Base-by-base conservation (phyloP, 2,329 filamentous ascomycete genomes). In the Botrytis hyacinthi region DNA sequence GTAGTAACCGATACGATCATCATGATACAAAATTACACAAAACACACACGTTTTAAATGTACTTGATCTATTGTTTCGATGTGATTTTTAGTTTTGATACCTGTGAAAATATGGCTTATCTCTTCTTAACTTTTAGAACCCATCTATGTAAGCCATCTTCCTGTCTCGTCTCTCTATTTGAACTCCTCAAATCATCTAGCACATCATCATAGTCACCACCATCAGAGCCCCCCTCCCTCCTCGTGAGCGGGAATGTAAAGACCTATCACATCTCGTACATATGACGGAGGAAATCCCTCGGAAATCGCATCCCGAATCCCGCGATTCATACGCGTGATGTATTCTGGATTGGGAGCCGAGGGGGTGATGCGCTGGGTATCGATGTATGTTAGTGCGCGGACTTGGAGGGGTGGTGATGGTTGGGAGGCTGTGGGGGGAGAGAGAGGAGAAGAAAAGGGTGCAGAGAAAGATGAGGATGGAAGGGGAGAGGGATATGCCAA, bases 1-100 rank as follows among this genome's bases (percentile, higher is more conserved):
- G 66, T 68, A n/a, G 37, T 57, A 35, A 32, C 35, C 54, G 42
- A 61, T 51, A 61, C 48, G 68, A 62, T 37, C 35, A 70, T 70
- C 40, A 63, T 46, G 68, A 48, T 37, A 35, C 48, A 54, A 68
- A 37, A 57, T 20, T n/a, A 54, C 26, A 57, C 37, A 57, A 7
- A 22, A 68, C n/a, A 42, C 16, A 54, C n/a, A 54, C 22, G 48
- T 68, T 51, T 57, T 16, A 42, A 57, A 14, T 46, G 32, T 37
- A 20, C 22, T 46, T 44, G 6, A 4, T 26, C 20, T 29, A 2
- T 35, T 10, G 2, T 14, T 44, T 57, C 26, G 26, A 59, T 44
- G 54, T 62, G 42, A 62, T 7, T 46, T 62, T 12, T 20, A 16
- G 42, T n/a, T 7, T 4, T 29, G 26, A 57, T 14, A 46, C 4